These are phyloP conservation scores for Apostasia ramifera DNA, from an alignment of 106 monocot genomes.

Conservation along the genomic window DNA sequence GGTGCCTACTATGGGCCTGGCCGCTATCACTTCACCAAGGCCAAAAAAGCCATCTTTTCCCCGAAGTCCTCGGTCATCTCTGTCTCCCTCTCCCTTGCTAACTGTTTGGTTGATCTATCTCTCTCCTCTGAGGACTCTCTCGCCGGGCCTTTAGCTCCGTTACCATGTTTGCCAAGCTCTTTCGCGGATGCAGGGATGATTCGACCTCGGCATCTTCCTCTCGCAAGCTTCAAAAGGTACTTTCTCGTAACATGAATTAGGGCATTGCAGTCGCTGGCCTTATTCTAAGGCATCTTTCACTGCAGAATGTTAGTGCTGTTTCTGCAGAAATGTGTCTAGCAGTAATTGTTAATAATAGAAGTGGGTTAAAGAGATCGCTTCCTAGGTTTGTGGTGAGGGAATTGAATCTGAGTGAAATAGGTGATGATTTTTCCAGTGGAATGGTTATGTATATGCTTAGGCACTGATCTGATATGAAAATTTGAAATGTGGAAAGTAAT, in stretches of 20 bases:
- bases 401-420: not conserved
- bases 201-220: slow-evolving; percentile 11
- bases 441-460: not conserved
- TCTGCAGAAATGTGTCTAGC: not conserved
- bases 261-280: not conserved
- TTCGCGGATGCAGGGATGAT: slow-evolving; percentile 29
- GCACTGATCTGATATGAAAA: not conserved
- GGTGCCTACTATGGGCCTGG: too few relatives aligned
- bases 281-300: not conserved
- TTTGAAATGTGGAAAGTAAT: not conserved
- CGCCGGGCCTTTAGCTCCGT: not conserved
- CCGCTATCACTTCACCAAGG: too few relatives aligned
- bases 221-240: slow-evolving; percentile 31
- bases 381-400: not conserved
- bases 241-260: not conserved
- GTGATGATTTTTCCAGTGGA: not conserved
- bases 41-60: too few relatives aligned
- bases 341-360: not conserved
- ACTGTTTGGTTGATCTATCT: not conserved
- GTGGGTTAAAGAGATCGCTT: not conserved
- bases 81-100: too few relatives aligned
- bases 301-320: not conserved
- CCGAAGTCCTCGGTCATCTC: too few relatives aligned
- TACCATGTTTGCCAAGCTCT: slow-evolving; percentile 45
- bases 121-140: not conserved